Evolutionary conservation across 805 yeast species (phyloP).

Genomic region (Tetrapisispora namnaoensis): DNA sequence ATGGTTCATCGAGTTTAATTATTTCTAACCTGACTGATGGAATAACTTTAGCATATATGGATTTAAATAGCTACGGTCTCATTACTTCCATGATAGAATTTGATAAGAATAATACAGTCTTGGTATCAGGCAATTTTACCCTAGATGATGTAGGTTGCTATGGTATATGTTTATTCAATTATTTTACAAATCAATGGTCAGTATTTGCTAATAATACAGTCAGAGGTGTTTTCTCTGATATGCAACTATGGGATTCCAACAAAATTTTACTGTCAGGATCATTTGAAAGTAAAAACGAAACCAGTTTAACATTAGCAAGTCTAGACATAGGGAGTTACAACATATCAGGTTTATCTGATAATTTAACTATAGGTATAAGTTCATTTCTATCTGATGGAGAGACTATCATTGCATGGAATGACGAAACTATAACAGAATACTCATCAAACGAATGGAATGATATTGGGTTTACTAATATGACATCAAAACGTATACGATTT

Average conservation of each 20-base stretch:
- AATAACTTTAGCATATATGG: slow-evolving; percentile 32
- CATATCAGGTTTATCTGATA: slow-evolving; percentile 8
- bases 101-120: slow-evolving; percentile 31
- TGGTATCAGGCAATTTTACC: slow-evolving; percentile 65
- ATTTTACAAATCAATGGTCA: slow-evolving; percentile 45
- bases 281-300: slow-evolving; percentile 33
- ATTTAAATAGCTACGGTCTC: slow-evolving; percentile 29
- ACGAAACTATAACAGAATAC: slow-evolving; percentile 8
- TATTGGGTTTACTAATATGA: slow-evolving; percentile 3
- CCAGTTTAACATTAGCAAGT: slow-evolving; percentile 37
- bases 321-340: slow-evolving; percentile 10
- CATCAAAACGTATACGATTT: slow-evolving; percentile 3
- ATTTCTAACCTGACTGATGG: slow-evolving; percentile 36
- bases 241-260: slow-evolving; percentile 38
- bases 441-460: slow-evolving; percentile 6
- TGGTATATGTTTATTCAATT: slow-evolving; percentile 57
- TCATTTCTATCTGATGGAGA: slow-evolving; percentile 12
- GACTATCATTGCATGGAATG: slow-evolving; percentile 17
- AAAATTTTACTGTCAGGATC: slow-evolving; percentile 44
- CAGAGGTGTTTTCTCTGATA: slow-evolving; percentile 46
- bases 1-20: slow-evolving; percentile 8
- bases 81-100: slow-evolving; percentile 37
- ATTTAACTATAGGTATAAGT: slow-evolving; percentile 2
- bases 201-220: slow-evolving; percentile 26
- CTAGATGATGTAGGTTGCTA: slow-evolving; percentile 51